Conservation (phyloP, 345 rosid species). For the Hibiscus tridactylites region DNA sequence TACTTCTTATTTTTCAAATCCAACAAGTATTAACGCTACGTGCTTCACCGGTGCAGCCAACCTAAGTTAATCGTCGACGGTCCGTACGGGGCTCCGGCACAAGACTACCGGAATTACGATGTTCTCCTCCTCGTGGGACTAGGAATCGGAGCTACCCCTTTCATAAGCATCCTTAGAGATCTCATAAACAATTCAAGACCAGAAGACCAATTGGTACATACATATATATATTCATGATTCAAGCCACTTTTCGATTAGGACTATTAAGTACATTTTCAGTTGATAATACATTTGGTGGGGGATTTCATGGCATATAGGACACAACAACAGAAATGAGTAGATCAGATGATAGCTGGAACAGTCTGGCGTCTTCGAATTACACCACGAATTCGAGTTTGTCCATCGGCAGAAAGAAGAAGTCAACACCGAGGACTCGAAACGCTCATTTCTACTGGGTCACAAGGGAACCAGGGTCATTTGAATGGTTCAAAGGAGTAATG, state of each 20-base stretch:
- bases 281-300: not conserved
- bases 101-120: slow-evolving; percentile 83
- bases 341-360: slow-evolving; percentile 67
- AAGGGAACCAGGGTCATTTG: slow-evolving; percentile 85
- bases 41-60: slow-evolving; percentile 39
- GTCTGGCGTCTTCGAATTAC: slow-evolving; percentile 51
- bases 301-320: slow-evolving; percentile 25
- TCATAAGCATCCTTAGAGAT: slow-evolving; percentile 94
- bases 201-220: not conserved
- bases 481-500: slow-evolving; percentile 98
- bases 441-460: slow-evolving; percentile 98
- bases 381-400: slow-evolving; percentile 26
- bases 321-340: slow-evolving; percentile 52
- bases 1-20: not conserved
- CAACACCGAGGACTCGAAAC: slow-evolving; percentile 35
- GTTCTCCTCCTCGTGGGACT: slow-evolving; percentile 85
- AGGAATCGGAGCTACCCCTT: slow-evolving; percentile 98
- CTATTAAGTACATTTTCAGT: not conserved
- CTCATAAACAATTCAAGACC: slow-evolving; percentile 46
- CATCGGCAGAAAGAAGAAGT: slow-evolving; percentile 43
- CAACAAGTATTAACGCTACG: not conserved
- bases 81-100: slow-evolving; percentile 99
- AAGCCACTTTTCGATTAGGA: slow-evolving; percentile 7
- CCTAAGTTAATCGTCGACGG: slow-evolving; percentile 74
- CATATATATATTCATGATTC: not conserved